Evolutionary conservation across 345 rosid genomes (phyloP).

Genomic region (Xanthoceras sorbifolium): DNA sequence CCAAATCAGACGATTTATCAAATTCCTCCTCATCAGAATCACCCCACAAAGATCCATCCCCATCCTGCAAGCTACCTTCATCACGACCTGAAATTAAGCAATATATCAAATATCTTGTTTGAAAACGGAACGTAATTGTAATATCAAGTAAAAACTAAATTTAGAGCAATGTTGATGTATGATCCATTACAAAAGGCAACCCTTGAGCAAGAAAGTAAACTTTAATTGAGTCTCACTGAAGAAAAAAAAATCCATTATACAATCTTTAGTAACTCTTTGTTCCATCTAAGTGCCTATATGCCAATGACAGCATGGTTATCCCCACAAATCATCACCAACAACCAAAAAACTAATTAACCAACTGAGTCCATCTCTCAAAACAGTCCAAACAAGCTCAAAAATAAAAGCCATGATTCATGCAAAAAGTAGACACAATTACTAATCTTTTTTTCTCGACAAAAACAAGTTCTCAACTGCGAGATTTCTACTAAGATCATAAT

Average conservation of each 20-base stretch:
- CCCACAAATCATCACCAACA: not conserved
- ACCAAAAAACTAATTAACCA: not conserved
- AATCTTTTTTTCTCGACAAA: not conserved
- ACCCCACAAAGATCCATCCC: constrained; percentile 48
- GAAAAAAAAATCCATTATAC: too few relatives aligned
- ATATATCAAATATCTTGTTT: not conserved
- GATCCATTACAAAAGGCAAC: not conserved
- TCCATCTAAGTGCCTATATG: too few relatives aligned
- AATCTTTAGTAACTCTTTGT: too few relatives aligned
- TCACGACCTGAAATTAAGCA: constrained; percentile 28
- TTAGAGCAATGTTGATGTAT: not conserved
- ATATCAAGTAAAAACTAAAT: not conserved
- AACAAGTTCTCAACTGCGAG: not conserved
- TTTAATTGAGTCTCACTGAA: not conserved
- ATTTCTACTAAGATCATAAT: too few relatives aligned
- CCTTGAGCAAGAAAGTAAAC: not conserved
- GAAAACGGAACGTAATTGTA: not conserved
- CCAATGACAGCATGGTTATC: too few relatives aligned
- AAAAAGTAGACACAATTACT: not conserved
- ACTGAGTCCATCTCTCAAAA: not conserved
- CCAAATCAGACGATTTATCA: constrained; percentile 34
- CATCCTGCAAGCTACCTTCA: constrained; percentile 30
- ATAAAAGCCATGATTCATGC: not conserved
- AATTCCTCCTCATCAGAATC: constrained; percentile 53
- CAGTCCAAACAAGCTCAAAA: not conserved